A percentile compares a stretch with the other conserved stretches of the same genome.
These are phyloP conservation scores for Penicillium sp. DNA, from an alignment of 2,329 filamentous ascomycete species.

Conservation along the genomic window DNA sequence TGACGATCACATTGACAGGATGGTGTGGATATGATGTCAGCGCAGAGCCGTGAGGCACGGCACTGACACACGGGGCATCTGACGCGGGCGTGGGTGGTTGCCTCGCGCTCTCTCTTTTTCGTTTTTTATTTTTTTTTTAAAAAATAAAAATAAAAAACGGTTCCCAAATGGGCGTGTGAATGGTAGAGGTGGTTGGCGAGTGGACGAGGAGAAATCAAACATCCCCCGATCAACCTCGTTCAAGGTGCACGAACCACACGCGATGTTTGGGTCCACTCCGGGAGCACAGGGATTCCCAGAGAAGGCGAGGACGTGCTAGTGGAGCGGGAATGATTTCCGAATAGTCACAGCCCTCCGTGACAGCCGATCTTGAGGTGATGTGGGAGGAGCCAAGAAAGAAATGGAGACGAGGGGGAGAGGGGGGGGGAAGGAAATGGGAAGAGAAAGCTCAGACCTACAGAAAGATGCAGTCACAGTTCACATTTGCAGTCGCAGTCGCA, in stretches of 20 bases:
- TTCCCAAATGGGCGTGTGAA: too few species aligned
- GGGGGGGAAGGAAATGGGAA: neutral
- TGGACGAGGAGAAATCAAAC: slow-evolving; percentile 8
- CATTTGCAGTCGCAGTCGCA: too few species aligned
- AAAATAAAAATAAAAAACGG: too few species aligned
- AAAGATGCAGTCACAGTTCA: neutral
- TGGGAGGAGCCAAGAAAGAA: neutral
- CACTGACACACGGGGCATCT: neutral
- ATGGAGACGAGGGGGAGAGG: neutral
- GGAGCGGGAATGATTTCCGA: neutral
- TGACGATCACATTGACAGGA: neutral
- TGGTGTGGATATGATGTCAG: slow-evolving; percentile 14
- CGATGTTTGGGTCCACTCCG: neutral
- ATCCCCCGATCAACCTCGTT: neutral
- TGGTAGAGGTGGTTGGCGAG: slow-evolving; percentile 7
- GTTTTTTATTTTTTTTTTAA: too few species aligned
- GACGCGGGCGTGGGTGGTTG: neutral
- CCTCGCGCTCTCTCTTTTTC: too few species aligned
- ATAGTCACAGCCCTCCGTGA: neutral
- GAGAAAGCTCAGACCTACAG: slow-evolving; percentile 19
- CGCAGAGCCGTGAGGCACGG: neutral
- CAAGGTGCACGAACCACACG: slow-evolving; percentile 14
- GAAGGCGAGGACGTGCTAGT: neutral
- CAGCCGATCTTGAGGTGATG: neutral
- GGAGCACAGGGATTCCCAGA: slow-evolving; percentile 2